Evolutionary conservation across 306 rosid genomes (phyloP), one percentile per base, ranked within the genome.

Genomic region (Hippophae tibetana): DNA sequence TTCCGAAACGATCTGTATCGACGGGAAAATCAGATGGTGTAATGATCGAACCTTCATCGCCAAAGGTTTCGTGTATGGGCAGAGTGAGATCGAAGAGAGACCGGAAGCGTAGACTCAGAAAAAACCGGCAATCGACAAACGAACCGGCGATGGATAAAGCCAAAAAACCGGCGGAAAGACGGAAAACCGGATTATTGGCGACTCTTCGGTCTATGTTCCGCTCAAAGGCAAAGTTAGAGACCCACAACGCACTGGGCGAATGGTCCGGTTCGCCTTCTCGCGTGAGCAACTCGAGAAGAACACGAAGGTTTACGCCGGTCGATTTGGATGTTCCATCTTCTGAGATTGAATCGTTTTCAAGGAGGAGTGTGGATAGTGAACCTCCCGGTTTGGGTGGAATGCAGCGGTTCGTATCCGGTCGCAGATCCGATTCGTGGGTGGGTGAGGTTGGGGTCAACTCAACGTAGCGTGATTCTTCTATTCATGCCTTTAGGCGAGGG

Each of bases 11-110:
- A 9, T 66, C 76, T 18, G 80, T 71, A 14, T 87, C 92, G 5
- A 62, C 57, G 7, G 79, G 82, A 5, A 87, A 85, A 76, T 74
- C 93, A 5, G 93, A 73, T 25, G 31, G 78, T 6, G 13, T 71
- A 23, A 42, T 83, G 66, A 38, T 70, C 45, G 99, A 92, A 54
- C 99, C 99, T 7, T 73, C 89, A 7, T 92, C 99, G 9, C 99
- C 99, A 8, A 92, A 92, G 77, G 99, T 92, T 8, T 92, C 99
- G 0, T 92, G 99, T 50, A 92, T 92, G 67, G 99, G 99, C 5
- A 78, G 90, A 58, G 99, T 92, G 60, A 78, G 95, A 79, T 92
- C 99, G 9, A 92, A 73, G 77, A 70, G 87, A 6, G 90, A 81
- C 54, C 74, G 87, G 58, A 83, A 74, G 54, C 82, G 95, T 0